A percentile compares a stretch with the other conserved stretches of the same genome.
These are phyloP conservation scores for Fusarium odoratissimum DNA, from an alignment of 2,329 filamentous ascomycete genomes.

Conservation along the genomic window DNA sequence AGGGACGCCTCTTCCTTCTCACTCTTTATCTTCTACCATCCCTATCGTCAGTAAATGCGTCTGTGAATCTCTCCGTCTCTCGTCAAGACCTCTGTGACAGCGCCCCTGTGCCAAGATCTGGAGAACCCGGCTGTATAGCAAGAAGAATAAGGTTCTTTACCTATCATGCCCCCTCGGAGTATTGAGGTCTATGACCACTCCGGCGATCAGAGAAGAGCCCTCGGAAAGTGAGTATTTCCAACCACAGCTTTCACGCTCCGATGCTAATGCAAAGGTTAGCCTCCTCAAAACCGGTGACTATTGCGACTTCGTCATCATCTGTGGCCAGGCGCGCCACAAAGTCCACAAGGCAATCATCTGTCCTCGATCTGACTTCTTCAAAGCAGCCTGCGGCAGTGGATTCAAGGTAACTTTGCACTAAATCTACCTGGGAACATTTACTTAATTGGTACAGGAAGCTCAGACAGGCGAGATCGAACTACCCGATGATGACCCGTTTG, in stretches of 20 bases:
- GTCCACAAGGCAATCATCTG: not conserved
- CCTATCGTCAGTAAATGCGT: too few relatives aligned
- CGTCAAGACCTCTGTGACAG: not conserved
- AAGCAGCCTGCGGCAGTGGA: not conserved
- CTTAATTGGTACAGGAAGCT: not conserved
- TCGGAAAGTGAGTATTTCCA: not conserved
- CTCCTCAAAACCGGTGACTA: not conserved
- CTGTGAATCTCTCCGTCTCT: too few relatives aligned
- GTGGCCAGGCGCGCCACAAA: not conserved
- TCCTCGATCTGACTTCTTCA: not conserved
- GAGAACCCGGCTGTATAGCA: too few relatives aligned
- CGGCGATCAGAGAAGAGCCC: not conserved
- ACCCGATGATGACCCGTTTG: rapidly evolving
- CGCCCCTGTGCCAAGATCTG: rapidly evolving
- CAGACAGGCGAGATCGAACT: not conserved
- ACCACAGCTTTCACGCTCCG: not conserved
- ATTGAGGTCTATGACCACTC: not conserved
- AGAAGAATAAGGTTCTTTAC: rapidly evolving
- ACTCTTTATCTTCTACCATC: too few relatives aligned
- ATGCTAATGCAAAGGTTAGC: rapidly evolving
- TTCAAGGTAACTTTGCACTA: not conserved
- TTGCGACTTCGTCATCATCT: not conserved
- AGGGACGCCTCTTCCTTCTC: too few relatives aligned
- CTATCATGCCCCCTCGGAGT: not conserved
- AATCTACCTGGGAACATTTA: rapidly evolving